Percentiles rank a stretch among this genome's conserved stretches.
phyloP scores from a whole-genome alignment of 257 asterid species.

The Lithospermum erythrorhizon region DNA sequence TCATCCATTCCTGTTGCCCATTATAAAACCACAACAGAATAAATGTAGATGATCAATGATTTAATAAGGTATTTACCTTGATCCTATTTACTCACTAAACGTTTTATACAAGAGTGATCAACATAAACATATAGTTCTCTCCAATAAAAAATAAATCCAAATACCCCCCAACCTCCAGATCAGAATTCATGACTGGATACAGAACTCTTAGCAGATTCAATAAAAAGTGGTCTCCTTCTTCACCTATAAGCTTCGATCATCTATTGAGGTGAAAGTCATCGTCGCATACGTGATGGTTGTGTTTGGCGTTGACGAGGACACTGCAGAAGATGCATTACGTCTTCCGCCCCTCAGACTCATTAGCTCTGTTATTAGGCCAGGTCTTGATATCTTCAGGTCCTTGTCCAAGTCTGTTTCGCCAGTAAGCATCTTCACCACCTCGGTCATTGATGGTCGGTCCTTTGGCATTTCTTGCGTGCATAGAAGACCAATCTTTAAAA shows the following conservation, averaged over 20 bases:
- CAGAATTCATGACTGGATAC: background rate
- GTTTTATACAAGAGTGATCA: too few species aligned
- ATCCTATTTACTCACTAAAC: too few species aligned
- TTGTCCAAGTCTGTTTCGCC: slow-evolving; percentile 41
- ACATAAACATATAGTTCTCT: too few species aligned
- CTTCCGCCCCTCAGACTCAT: slow-evolving; percentile 23
- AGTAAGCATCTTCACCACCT: slow-evolving; percentile 40
- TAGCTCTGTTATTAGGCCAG: slow-evolving; percentile 35
- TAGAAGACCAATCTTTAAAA: slow-evolving; percentile 44
- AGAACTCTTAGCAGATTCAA: slow-evolving; percentile 1
- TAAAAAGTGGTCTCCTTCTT: background rate
- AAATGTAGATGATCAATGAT: background rate
- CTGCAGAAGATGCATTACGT: slow-evolving; percentile 6
- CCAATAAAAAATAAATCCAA: too few species aligned
- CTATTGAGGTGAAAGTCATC: slow-evolving; percentile 51
- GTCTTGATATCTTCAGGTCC: slow-evolving; percentile 31
- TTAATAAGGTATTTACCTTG: background rate
- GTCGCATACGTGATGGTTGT: slow-evolving; percentile 32
- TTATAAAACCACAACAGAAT: background rate
- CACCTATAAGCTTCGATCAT: slow-evolving; percentile 38
- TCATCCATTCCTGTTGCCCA: too few species aligned
- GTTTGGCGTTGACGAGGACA: slow-evolving; percentile 25
- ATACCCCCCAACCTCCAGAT: background rate
- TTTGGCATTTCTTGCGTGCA: slow-evolving; percentile 64
- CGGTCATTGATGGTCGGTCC: slow-evolving; percentile 61